phyloP scores from a whole-genome alignment of 140 eudicot genomes.

The Anethum foeniculum region DNA sequence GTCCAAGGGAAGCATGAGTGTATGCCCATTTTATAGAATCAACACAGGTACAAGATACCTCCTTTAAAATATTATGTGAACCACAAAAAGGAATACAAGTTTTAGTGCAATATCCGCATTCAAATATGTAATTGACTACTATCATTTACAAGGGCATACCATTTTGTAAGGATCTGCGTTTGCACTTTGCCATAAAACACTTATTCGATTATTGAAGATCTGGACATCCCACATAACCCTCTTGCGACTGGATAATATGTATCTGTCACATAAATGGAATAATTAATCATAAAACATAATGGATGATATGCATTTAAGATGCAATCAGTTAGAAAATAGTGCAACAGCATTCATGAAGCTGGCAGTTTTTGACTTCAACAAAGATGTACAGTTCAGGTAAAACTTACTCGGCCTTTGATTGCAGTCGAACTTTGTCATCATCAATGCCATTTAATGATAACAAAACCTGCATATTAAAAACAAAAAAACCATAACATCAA shows the following conservation, averaged over 20 bases:
- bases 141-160: slow-evolving; percentile 31
- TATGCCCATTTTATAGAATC: neutral
- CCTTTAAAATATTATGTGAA: neutral
- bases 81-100: neutral
- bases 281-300: neutral
- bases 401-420: slow-evolving; percentile 74
- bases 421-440: slow-evolving; percentile 50
- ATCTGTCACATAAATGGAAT: slow-evolving; percentile 39
- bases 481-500: neutral
- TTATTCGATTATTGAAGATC: slow-evolving; percentile 33
- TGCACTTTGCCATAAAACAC: slow-evolving; percentile 47
- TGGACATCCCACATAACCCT: slow-evolving; percentile 64
- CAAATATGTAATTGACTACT: neutral
- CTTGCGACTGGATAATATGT: slow-evolving; percentile 51
- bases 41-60: neutral
- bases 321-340: neutral
- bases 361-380: neutral
- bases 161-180: slow-evolving; percentile 34
- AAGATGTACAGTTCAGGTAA: slow-evolving; percentile 7
- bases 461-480: slow-evolving; percentile 30
- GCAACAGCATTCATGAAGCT: neutral
- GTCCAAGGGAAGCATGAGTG: neutral
- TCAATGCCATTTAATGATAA: slow-evolving; percentile 58
- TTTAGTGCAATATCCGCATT: neutral
- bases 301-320: neutral